These are phyloP conservation scores for Stygiomarasmius scandens DNA, from an alignment of 1,284 basidiomycete species.

Conservation along the genomic window DNA sequence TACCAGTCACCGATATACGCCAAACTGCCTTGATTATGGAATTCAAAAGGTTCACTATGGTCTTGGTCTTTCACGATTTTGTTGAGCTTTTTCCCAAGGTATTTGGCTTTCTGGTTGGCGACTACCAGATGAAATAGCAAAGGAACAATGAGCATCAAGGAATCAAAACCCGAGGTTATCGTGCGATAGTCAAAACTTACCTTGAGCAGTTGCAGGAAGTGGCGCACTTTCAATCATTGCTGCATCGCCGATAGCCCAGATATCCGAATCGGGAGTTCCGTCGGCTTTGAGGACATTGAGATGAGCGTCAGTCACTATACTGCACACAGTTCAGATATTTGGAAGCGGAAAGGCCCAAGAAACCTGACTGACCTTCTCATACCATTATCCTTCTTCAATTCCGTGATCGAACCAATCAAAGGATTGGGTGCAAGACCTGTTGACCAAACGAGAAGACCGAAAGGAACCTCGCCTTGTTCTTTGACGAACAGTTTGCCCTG, in stretches of 20 bases:
- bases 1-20: slow-evolving; percentile 81
- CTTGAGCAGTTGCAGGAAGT: slow-evolving; percentile 86
- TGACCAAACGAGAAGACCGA: slow-evolving; percentile 86
- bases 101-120: slow-evolving; percentile 80
- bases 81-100: slow-evolving; percentile 72
- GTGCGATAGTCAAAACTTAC: slow-evolving; percentile 34
- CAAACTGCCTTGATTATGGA: slow-evolving; percentile 69
- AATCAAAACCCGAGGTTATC: too few relatives aligned
- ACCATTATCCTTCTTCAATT: slow-evolving; percentile 64
- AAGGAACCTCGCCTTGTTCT: slow-evolving; percentile 74
- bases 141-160: background rate
- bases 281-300: slow-evolving; percentile 63
- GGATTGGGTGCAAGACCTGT: slow-evolving; percentile 85
- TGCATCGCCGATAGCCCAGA: slow-evolving; percentile 86
- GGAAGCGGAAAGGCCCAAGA: too few relatives aligned
- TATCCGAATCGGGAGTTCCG: slow-evolving; percentile 65
- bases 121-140: slow-evolving; percentile 42
- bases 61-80: slow-evolving; percentile 49
- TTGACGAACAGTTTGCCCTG: slow-evolving; percentile 62
- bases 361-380: slow-evolving; percentile 52
- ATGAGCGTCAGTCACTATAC: slow-evolving; percentile 62
- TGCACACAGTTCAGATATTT: slow-evolving; percentile 11
- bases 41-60: slow-evolving; percentile 44
- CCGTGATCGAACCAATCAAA: slow-evolving; percentile 62
- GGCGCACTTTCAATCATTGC: slow-evolving; percentile 60